Evolutionary conservation across 257 asterid species (phyloP), one percentile per base, ranked within the genome.

Genomic region (Rauvolfia tetraphylla): DNA sequence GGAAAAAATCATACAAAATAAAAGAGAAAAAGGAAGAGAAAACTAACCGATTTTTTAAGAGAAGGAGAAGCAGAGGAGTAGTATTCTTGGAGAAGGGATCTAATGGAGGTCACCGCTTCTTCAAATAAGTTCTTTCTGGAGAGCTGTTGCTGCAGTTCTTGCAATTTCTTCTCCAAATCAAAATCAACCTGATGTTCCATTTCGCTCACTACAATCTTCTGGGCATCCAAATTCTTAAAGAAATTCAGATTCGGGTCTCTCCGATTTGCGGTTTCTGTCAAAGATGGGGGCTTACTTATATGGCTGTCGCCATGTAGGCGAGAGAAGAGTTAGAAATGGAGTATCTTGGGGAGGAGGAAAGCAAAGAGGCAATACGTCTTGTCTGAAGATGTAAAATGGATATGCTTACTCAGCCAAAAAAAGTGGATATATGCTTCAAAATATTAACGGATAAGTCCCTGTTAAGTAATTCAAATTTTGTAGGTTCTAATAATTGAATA

Each of bases 91-190:
- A 91, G 88, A 66, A 95, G 98, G 74, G 97, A 87, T 88, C 88
- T 83, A 83, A 90, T 85, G 39, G 88, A 71, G 79, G 86, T 81
- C 49, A 93, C 90, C 9, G 98, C 88, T 77, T 85, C 96, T 87
- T 95, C 99, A 49, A 95, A 95, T 82, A 81, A 72, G 75, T 88
- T 88, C 80, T 91, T 95, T 89, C 93, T 92, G 44, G 82, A 88
- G 17, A 95, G 88, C 80, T 88, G 93, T 74, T 87, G 92, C 88
- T 95, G 96, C 80, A 92, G 86, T 77, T 90, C 92, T 56, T 85
- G 89, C 75, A 95, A 85, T 78, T 81, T 85, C 84, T 78, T 87
- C 82, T 86, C 88, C 25, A 95, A 77, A 81, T 72, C 84, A 12
- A 44, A 25, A 59, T 51, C 80, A 53, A 48, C 29, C 63, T 57